Percentiles rank a stretch among this genome's conserved stretches.
These are phyloP conservation scores for Didymella arachidicola DNA, from an alignment of 2,329 filamentous ascomycete genomes.

Conservation along the genomic window DNA sequence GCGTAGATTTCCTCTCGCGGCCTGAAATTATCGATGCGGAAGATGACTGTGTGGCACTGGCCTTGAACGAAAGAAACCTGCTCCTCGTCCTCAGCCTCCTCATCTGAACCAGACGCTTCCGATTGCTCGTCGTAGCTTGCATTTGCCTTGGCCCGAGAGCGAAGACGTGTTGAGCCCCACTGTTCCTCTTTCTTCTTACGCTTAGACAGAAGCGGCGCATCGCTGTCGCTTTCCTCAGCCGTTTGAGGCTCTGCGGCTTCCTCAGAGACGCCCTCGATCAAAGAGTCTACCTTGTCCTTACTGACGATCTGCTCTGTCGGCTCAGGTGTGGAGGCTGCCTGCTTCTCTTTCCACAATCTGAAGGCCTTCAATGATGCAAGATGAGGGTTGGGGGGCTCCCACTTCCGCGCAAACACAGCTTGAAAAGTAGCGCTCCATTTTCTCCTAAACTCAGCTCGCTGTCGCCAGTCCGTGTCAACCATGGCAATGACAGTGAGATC, in stretches of 20 bases:
- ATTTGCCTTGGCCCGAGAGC: constrained; percentile 37
- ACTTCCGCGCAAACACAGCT: constrained; percentile 67
- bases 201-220: constrained; percentile 34
- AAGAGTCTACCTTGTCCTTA: constrained; percentile 36
- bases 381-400: constrained; percentile 54
- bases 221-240: constrained; percentile 36
- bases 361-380: constrained; percentile 56
- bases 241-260: constrained; percentile 9
- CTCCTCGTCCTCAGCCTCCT: constrained; percentile 25
- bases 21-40: constrained; percentile 79
- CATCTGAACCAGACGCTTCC: constrained; percentile 35
- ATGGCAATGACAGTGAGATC: constrained; percentile 73
- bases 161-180: constrained; percentile 44
- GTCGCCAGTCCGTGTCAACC: constrained; percentile 79
- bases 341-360: constrained; percentile 49
- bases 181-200: constrained; percentile 33
- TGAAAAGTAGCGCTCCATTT: constrained; percentile 78
- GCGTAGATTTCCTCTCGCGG: constrained; percentile 71
- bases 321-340: background rate
- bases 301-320: background rate
- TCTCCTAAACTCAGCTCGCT: constrained; percentile 79
- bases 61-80: constrained; percentile 65
- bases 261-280: constrained; percentile 32
- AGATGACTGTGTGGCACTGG: constrained; percentile 73
- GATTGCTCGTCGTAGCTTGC: constrained; percentile 43